Conservation (phyloP, 1,139 yeast species). For the Scheffersomyces parashehatae region DNA sequence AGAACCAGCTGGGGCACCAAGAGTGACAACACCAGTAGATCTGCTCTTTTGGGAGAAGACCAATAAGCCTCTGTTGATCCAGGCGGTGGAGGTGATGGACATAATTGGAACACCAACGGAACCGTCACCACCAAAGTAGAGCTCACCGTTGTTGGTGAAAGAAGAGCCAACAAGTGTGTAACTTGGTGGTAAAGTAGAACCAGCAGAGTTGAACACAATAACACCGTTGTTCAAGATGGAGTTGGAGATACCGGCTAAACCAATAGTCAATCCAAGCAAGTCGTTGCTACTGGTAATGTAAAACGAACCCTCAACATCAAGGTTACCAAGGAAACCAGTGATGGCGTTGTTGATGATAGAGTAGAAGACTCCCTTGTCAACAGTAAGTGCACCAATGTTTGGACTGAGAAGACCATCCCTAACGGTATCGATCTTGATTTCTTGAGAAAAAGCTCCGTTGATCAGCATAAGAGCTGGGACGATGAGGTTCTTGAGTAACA, state of each 20-base stretch:
- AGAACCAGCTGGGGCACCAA: constrained; percentile 19
- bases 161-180: constrained; percentile 19
- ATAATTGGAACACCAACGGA: constrained; percentile 18
- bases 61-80: constrained; percentile 29
- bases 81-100: constrained; percentile 20
- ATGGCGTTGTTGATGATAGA: constrained; percentile 14
- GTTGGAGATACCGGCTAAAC: constrained; percentile 7
- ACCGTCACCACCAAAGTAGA: constrained; percentile 29
- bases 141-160: constrained; percentile 29
- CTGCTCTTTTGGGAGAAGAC: constrained; percentile 23
- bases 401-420: constrained; percentile 7
- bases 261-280: constrained; percentile 9
- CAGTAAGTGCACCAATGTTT: constrained; percentile 8
- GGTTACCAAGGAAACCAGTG: constrained; percentile 10
- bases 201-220: neutral
- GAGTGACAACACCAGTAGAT: constrained; percentile 16
- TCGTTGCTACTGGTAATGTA: constrained; percentile 9
- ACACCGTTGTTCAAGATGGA: constrained; percentile 2
- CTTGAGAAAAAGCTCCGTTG: constrained; percentile 4
- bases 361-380: constrained; percentile 12
- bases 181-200: constrained; percentile 8
- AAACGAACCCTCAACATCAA: constrained; percentile 11
- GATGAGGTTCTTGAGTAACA: constrained; percentile 5
- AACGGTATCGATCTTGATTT: constrained; percentile 8
- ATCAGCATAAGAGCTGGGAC: constrained; percentile 4